Percentiles rank a stretch among this genome's conserved stretches.
Conservation (phyloP, 805 yeast genomes). For the Wickerhamiella azyma region DNA sequence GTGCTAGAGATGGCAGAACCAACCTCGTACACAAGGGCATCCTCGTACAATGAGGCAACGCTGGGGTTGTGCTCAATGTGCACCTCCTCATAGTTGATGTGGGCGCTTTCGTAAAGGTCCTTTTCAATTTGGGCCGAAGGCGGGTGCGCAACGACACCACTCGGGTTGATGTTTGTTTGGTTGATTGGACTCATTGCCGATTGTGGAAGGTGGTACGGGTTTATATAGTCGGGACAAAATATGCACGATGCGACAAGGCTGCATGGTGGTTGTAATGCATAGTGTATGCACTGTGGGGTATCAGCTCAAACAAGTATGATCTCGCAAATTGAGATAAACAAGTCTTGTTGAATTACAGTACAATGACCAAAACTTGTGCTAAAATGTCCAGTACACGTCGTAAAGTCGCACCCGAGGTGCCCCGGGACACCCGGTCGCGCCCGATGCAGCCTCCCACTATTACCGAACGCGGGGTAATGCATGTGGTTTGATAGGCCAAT, state of each 20-base stretch:
- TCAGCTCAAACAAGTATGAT: neutral
- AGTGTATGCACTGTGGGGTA: neutral
- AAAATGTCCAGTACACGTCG: neutral
- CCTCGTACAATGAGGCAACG: slow-evolving; percentile 86
- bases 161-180: slow-evolving; percentile 30
- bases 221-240: neutral
- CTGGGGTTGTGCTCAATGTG: slow-evolving; percentile 68
- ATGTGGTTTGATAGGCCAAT: neutral
- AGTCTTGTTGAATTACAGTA: too few relatives aligned
- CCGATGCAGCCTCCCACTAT: neutral
- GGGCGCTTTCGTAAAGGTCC: slow-evolving; percentile 29
- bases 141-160: slow-evolving; percentile 30
- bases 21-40: slow-evolving; percentile 68
- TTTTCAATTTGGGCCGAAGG: slow-evolving; percentile 31
- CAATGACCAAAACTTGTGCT: too few relatives aligned
- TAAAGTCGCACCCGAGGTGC: neutral
- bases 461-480: neutral
- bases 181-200: slow-evolving; percentile 25
- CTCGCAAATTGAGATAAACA: too few relatives aligned
- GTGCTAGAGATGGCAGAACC: slow-evolving; percentile 84
- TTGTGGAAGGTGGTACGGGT: neutral
- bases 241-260: neutral
- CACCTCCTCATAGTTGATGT: slow-evolving; percentile 30
- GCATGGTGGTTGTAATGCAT: neutral
- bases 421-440: neutral